These are phyloP conservation scores for Sporothrix pseudoabietina DNA, from an alignment of 2,329 filamentous ascomycete species.

Conservation along the genomic window DNA sequence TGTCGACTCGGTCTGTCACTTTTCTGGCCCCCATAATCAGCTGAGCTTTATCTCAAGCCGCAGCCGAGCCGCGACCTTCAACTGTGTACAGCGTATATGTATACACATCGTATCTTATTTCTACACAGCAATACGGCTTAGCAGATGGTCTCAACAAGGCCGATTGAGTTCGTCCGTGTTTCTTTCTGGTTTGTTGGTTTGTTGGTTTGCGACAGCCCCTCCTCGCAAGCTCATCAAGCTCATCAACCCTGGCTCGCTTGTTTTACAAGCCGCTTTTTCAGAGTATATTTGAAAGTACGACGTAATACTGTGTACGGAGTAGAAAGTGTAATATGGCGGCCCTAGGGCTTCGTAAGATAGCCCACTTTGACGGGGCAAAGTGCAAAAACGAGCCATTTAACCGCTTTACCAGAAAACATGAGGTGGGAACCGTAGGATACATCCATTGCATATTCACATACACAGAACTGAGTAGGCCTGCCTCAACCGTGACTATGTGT, in stretches of 20 bases:
- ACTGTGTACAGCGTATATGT: not conserved
- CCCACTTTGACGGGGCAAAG: constrained; percentile 3
- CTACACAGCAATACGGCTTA: not conserved
- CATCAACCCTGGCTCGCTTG: constrained; percentile 1
- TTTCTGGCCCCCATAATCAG: not conserved
- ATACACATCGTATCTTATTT: not conserved
- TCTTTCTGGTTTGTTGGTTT: not conserved
- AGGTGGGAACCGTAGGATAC: not conserved
- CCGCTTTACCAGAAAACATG: not conserved
- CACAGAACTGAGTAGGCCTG: too few relatives aligned
- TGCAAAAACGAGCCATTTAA: not conserved
- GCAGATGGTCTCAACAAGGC: not conserved
- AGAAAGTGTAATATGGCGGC: not conserved
- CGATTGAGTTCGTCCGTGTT: not conserved
- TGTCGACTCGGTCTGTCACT: not conserved
- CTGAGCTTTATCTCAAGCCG: constrained; percentile 1
- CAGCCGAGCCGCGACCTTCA: not conserved
- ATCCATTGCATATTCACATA: too few relatives aligned
- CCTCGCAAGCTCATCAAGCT: not conserved
- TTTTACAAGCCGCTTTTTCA: not conserved
- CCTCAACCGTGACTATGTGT: not conserved
- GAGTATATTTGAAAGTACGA: too few relatives aligned
- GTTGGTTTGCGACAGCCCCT: not conserved
- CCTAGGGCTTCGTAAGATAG: constrained; percentile 2
- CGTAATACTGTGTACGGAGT: not conserved